Conservation (phyloP, 768 basidiomycete species). For the Heimioporus sp. region DNA sequence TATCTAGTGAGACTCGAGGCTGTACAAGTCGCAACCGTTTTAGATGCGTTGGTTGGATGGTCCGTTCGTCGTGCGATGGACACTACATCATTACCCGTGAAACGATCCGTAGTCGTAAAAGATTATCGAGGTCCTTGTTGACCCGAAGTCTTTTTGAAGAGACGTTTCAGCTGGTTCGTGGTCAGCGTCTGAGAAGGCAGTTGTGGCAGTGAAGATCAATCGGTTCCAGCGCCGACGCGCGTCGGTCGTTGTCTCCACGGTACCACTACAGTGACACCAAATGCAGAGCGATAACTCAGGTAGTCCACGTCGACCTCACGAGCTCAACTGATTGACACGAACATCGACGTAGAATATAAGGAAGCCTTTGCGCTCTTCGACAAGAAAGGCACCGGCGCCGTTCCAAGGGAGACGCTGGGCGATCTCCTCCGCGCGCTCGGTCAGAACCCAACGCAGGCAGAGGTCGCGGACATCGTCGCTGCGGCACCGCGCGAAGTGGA, state of each 20-base stretch:
- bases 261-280: no score
- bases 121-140: no score
- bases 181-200: background rate
- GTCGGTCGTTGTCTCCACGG: no score
- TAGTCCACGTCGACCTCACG: background rate
- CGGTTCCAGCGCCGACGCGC: no score
- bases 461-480: conserved; percentile 74
- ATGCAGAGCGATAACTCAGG: conserved; percentile 55
- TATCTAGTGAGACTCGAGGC: no score
- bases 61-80: no score
- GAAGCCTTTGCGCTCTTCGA: conserved; percentile 98
- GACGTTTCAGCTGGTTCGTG: no score
- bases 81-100: no score
- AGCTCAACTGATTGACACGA: conserved; percentile 3
- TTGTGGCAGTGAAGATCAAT: background rate
- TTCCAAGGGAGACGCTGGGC: conserved; percentile 85
- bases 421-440: conserved; percentile 92
- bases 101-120: no score
- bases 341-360: conserved; percentile 71
- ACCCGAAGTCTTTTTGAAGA: no score
- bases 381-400: conserved; percentile 90
- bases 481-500: conserved; percentile 83
- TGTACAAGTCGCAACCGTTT: no score
- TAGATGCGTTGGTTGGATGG: no score
- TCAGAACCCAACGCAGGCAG: conserved; percentile 99